A percentile compares a stretch with the other conserved stretches of the same genome.
Evolutionary conservation across 495 filamentous ascomycete genomes (phyloP).

Genomic region (Daldinia bambusicola): DNA sequence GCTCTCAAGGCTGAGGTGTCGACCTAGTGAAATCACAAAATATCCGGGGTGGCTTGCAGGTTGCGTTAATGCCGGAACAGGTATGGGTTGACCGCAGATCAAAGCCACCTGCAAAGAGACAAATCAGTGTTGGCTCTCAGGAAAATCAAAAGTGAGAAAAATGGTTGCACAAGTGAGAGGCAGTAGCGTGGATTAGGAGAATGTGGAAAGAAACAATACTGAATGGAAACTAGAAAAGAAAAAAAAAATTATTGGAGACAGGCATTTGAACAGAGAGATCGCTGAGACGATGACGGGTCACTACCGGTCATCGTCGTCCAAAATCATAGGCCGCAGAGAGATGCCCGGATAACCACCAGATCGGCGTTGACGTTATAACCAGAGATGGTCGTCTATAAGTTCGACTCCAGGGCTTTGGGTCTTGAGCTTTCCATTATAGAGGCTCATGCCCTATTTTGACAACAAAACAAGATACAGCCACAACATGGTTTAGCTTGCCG

Average conservation of each 20-base stretch:
- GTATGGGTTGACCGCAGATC: conserved; percentile 39
- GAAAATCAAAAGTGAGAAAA: conserved; percentile 9
- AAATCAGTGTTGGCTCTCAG: conserved; percentile 36
- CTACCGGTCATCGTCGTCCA: background rate
- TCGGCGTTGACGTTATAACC: conserved; percentile 3
- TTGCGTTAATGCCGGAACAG: conserved; percentile 31
- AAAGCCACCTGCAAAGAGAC: conserved; percentile 40
- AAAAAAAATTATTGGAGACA: background rate
- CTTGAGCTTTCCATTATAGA: conserved; percentile 21
- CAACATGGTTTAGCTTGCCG: conserved; percentile 19
- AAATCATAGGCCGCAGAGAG: background rate
- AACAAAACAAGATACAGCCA: conserved; percentile 33
- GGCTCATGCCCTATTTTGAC: conserved; percentile 16
- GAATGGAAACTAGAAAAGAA: background rate
- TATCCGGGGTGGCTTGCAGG: conserved; percentile 38
- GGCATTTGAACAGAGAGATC: background rate
- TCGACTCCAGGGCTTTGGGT: background rate
- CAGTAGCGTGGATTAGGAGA: conserved; percentile 3
- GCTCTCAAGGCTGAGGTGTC: conserved; percentile 17
- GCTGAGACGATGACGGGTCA: background rate
- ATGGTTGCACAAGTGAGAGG: conserved; percentile 13
- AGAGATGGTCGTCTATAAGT: conserved; percentile 22
- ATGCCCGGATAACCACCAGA: conserved; percentile 1
- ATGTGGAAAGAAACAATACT: background rate
- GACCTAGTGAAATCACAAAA: conserved; percentile 18